phyloP scores from a whole-genome alignment of 768 basidiomycete species.

The Boletales sp. region DNA sequence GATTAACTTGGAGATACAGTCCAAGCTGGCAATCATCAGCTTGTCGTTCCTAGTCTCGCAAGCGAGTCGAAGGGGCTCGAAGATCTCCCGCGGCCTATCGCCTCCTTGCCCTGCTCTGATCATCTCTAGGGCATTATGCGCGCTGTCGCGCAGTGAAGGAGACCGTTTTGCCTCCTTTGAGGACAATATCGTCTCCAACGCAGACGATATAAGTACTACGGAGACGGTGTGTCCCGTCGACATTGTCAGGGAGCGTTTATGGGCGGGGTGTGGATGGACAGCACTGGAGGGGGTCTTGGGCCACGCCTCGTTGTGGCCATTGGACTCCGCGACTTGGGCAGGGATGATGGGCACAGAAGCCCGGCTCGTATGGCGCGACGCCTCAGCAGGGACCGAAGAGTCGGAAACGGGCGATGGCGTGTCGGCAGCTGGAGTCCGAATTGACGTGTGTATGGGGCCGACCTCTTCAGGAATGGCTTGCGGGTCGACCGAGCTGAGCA shows the following conservation, averaged over 20 bases:
- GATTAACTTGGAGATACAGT: slow-evolving; percentile 96
- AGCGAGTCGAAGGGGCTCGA: slow-evolving; percentile 93
- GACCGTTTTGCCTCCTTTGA: slow-evolving; percentile 90
- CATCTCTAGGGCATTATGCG: slow-evolving; percentile 78
- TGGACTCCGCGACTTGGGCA: slow-evolving; percentile 7
- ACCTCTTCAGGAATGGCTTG: slow-evolving; percentile 3
- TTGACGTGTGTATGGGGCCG: neutral
- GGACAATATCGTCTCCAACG: slow-evolving; percentile 78
- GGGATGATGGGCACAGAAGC: slow-evolving; percentile 5
- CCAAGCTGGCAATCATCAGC: slow-evolving; percentile 93
- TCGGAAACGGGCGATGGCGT: slow-evolving; percentile 8
- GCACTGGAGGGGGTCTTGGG: slow-evolving; percentile 20
- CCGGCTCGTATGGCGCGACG: neutral
- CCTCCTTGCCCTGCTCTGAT: slow-evolving; percentile 72
- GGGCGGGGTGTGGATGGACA: slow-evolving; percentile 26
- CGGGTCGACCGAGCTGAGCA: neutral
- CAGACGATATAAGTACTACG: slow-evolving; percentile 76
- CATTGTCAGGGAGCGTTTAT: slow-evolving; percentile 58
- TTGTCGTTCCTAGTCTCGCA: slow-evolving; percentile 95
- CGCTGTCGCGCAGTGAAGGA: slow-evolving; percentile 74
- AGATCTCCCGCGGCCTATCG: slow-evolving; percentile 79
- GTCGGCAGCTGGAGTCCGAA: neutral
- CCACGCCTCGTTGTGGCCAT: slow-evolving; percentile 11
- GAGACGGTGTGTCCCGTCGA: slow-evolving; percentile 73
- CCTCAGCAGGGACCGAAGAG: slow-evolving; percentile 3